Evolutionary conservation across 2,329 filamentous ascomycete species (phyloP).

Genomic region (Botryotinia calthae): DNA sequence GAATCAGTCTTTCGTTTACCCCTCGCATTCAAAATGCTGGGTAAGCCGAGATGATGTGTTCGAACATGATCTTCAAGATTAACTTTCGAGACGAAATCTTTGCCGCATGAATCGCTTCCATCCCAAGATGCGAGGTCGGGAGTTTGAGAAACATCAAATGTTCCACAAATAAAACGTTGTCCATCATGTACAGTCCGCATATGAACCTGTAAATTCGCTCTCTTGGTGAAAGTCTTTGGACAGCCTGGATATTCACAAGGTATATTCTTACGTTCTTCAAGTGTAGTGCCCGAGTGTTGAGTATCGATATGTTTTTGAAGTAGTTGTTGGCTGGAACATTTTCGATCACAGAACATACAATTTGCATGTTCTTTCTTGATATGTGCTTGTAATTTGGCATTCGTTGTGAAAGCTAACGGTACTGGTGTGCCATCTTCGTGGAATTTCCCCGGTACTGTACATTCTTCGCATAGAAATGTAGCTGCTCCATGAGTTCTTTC

Average conservation of each 20-base stretch:
- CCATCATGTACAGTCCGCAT: slow-evolving; percentile 75
- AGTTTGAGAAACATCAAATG: slow-evolving; percentile 58
- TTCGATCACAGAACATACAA: slow-evolving; percentile 72
- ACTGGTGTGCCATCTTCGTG: slow-evolving; percentile 43
- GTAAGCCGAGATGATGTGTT: slow-evolving; percentile 71
- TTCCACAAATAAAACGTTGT: slow-evolving; percentile 74
- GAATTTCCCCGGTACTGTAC: slow-evolving; percentile 43
- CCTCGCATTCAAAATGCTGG: slow-evolving; percentile 41
- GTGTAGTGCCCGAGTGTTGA: slow-evolving; percentile 62
- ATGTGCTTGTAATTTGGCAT: slow-evolving; percentile 69
- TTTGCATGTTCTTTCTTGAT: slow-evolving; percentile 69
- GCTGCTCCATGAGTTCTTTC: slow-evolving; percentile 63
- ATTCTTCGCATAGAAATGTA: slow-evolving; percentile 76
- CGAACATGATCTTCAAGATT: slow-evolving; percentile 82
- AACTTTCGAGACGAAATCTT: slow-evolving; percentile 72
- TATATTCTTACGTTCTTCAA: slow-evolving; percentile 64
- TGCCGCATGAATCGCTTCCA: slow-evolving; percentile 66
- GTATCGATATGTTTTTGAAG: slow-evolving; percentile 77
- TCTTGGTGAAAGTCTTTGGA: slow-evolving; percentile 73
- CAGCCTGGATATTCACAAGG: slow-evolving; percentile 68
- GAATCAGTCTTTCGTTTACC: slow-evolving; percentile 37
- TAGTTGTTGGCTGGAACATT: slow-evolving; percentile 63
- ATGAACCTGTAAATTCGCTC: slow-evolving; percentile 79
- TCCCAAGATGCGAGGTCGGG: slow-evolving; percentile 63
- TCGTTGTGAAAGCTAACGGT: slow-evolving; percentile 66